Evolutionary conservation across 2,329 filamentous ascomycete genomes (phyloP).

Genomic region (Fusarium compactum): DNA sequence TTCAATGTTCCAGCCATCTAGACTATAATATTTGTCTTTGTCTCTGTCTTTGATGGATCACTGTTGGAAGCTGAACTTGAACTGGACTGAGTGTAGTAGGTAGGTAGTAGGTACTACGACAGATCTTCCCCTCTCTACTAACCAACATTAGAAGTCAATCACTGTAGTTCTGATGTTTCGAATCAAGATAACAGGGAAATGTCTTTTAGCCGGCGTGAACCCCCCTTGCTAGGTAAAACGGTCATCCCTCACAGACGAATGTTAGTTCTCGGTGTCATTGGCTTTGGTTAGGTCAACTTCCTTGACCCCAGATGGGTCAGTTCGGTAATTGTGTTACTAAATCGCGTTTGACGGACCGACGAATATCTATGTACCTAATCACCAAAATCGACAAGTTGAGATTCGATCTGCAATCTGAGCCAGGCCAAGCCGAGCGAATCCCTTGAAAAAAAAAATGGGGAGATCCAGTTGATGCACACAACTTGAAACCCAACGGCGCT

Average conservation of each 20-base stretch:
- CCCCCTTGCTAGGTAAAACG: constrained; percentile 29
- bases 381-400: not conserved
- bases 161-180: constrained; percentile 13
- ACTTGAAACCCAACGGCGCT: constrained; percentile 37
- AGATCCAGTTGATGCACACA: constrained; percentile 24
- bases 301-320: constrained; percentile 4
- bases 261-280: constrained; percentile 12
- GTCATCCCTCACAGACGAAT: constrained; percentile 7
- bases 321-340: not conserved
- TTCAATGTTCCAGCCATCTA: not conserved
- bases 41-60: constrained; percentile 10
- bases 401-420: constrained; percentile 15
- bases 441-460: constrained; percentile 27
- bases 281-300: constrained; percentile 3
- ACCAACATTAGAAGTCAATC: not conserved
- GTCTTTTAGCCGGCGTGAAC: constrained; percentile 34
- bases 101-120: not conserved
- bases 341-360: constrained; percentile 11
- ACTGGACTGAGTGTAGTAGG: not conserved
- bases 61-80: not conserved
- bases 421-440: constrained; percentile 15
- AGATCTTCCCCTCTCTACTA: not conserved
- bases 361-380: not conserved
- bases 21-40: not conserved
- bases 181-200: constrained; percentile 26